Base-by-base conservation (phyloP, 306 rosid species). In the Amphicarpaea edgeworthii region DNA sequence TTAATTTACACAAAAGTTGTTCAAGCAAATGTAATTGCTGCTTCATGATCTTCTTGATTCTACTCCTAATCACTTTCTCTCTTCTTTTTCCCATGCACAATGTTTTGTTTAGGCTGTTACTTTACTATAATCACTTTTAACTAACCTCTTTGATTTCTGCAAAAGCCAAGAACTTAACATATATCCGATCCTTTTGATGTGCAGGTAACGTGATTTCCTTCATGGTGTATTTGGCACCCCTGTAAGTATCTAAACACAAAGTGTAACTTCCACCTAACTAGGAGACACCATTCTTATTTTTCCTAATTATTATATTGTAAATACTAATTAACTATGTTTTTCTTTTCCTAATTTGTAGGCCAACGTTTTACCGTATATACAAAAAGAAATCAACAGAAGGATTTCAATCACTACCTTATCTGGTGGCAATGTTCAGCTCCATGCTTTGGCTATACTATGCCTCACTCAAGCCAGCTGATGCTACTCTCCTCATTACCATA, bases 371-470 rank as follows among this genome's bases (percentile, higher is more conserved):
- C 46, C 55, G 88, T 53, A 87, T 95, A 54, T 88, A 51, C 83
- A 85, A 68, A 65, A 90, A 21, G 70, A 95, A 90, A 87, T 85
- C 99, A 0, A 88, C 97, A 0, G 86, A 88, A 70, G 88, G 84
- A 1, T 95, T 95, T 71, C 96, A 88, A 14, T 85, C 96, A 1
- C 32, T 95, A 28, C 97, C 97, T 0, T 95, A 95, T 83, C 63
- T 95, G 79, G 96, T 87, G 5, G 91, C 97, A 6, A 16, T 95
- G 11, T 89, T 95, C 73, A 95, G 99, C 26, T 77, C 86, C 0
- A 86, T 88, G 87, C 81, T 92, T 0, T 95, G 97, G 99, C 51
- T 89, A 0, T 88, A 83, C 83, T 95, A 95, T 41, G 97, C 96
- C 0, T 9, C 73, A 4, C 53, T 89, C 21, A 95, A 92, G 68